Conservation (phyloP, 345 rosid genomes). For the Brassica juncea region DNA sequence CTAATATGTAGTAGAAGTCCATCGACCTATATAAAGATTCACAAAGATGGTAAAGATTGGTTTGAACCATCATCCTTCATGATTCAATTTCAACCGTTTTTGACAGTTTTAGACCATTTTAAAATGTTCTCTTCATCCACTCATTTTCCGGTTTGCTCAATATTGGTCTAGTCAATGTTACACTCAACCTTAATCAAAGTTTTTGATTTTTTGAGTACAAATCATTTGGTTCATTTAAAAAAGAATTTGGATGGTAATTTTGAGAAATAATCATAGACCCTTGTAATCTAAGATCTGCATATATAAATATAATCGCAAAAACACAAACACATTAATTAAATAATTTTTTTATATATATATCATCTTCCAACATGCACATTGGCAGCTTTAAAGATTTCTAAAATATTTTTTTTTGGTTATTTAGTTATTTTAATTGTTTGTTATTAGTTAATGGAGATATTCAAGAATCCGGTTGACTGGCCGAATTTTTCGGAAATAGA, state of each 20-base stretch:
- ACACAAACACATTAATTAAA: background rate
- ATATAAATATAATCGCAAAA: background rate
- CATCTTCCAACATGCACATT: background rate
- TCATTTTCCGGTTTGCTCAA: slow-evolving; percentile 40
- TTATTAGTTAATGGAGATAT: background rate
- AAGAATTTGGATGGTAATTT: background rate
- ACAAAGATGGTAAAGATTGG: slow-evolving; percentile 90
- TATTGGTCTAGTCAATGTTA: slow-evolving; percentile 40
- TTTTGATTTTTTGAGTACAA: background rate
- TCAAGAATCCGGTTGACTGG: background rate
- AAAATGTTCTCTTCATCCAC: slow-evolving; percentile 24
- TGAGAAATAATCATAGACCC: background rate
- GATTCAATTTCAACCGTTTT: slow-evolving; percentile 31
- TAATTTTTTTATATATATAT: background rate
- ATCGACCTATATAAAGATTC: slow-evolving; percentile 56
- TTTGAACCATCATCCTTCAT: slow-evolving; percentile 69
- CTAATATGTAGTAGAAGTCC: slow-evolving; percentile 44
- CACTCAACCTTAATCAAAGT: slow-evolving; percentile 32
- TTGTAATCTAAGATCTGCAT: background rate
- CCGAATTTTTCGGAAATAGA: background rate
- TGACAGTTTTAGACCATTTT: slow-evolving; percentile 19
- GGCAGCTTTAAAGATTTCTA: background rate
- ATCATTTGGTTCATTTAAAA: background rate
- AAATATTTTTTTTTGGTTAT: background rate
- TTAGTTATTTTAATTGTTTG: background rate